phyloP scores from a whole-genome alignment of 805 yeast species.

The Candida saitoana region DNA sequence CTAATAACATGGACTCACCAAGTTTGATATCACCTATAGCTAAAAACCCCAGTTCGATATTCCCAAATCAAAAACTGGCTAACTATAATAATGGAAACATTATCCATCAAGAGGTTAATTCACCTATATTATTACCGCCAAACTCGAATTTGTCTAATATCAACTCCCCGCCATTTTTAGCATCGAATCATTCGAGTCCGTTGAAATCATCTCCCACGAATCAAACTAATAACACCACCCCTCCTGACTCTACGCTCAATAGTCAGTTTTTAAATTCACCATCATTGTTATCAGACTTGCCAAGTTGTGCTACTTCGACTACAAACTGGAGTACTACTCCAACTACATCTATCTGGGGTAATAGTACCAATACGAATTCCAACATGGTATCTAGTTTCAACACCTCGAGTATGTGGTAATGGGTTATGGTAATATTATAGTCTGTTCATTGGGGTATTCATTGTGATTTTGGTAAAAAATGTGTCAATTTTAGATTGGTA shows the following conservation, averaged over 20 bases:
- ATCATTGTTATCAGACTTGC: conserved; percentile 11
- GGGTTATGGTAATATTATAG: too few relatives aligned
- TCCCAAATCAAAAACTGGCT: not conserved
- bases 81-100: not conserved
- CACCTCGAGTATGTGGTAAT: conserved; percentile 18
- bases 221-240: conserved; percentile 1
- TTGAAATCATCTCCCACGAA: conserved; percentile 1
- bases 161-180: conserved; percentile 23
- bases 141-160: conserved; percentile 11
- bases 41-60: not conserved
- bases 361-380: conserved; percentile 7
- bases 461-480: too few relatives aligned
- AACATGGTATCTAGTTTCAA: conserved; percentile 12
- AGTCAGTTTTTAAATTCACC: conserved; percentile 16
- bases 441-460: too few relatives aligned
- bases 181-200: conserved; percentile 6
- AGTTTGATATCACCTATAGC: conserved; percentile 1
- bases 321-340: conserved; percentile 12
- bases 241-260: conserved; percentile 5
- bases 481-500: conserved; percentile 1
- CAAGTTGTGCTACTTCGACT: conserved; percentile 7
- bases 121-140: conserved; percentile 21
- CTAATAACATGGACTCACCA: not conserved
- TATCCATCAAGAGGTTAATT: conserved; percentile 7
- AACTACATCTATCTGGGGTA: conserved; percentile 7